phyloP scores from a whole-genome alignment of 2,329 filamentous ascomycete species.

The Didymella lethalis region DNA sequence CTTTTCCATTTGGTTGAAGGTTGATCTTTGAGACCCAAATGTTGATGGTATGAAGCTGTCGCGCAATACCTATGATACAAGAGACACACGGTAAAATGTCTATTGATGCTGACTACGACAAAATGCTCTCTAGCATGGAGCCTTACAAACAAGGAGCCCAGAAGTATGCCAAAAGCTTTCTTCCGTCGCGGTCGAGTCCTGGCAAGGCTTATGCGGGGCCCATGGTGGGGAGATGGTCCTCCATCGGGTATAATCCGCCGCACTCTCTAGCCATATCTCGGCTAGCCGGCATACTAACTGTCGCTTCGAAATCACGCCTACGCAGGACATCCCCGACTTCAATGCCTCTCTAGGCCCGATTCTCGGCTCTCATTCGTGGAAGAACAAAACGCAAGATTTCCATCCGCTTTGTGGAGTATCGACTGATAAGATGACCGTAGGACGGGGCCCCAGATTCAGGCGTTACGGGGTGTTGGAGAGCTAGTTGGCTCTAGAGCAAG shows the following conservation, averaged over 20 bases:
- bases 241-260: conserved; percentile 25
- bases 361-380: conserved; percentile 39
- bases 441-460: conserved; percentile 39
- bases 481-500: conserved; percentile 29
- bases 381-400: conserved; percentile 25
- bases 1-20: conserved; percentile 2
- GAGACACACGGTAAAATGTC: conserved; percentile 9
- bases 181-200: conserved; percentile 21
- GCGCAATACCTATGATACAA: background rate
- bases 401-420: conserved; percentile 28
- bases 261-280: conserved; percentile 26
- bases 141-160: conserved; percentile 32
- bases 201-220: conserved; percentile 34
- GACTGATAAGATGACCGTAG: conserved; percentile 22
- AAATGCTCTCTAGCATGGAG: background rate
- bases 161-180: conserved; percentile 38
- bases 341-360: conserved; percentile 16
- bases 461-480: conserved; percentile 12
- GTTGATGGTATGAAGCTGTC: background rate
- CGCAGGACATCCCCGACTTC: conserved; percentile 17
- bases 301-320: conserved; percentile 23
- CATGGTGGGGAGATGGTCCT: conserved; percentile 23
- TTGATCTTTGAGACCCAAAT: background rate
- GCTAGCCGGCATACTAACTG: conserved; percentile 26
- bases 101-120: background rate